Conservation (phyloP, 495 filamentous ascomycete species). For the Stereocaulon alpinum region DNA sequence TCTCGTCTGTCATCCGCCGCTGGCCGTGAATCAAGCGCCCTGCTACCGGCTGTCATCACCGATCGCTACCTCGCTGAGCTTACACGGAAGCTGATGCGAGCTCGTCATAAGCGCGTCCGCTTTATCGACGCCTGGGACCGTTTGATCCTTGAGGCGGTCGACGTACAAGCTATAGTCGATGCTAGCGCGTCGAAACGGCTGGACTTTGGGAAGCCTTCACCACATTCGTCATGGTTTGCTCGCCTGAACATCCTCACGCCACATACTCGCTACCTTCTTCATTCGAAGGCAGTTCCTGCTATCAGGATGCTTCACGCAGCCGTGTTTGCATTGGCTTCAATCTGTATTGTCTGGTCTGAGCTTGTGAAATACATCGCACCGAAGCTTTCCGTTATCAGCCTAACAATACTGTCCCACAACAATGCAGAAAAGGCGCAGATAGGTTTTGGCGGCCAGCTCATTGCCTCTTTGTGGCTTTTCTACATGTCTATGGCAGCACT, state of each 20-base stretch:
- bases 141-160: slow-evolving; percentile 58
- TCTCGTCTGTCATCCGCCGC: slow-evolving; percentile 42
- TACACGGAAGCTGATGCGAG: slow-evolving; percentile 67
- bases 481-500: slow-evolving; percentile 89
- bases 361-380: slow-evolving; percentile 67
- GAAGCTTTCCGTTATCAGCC: slow-evolving; percentile 67
- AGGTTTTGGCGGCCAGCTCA: slow-evolving; percentile 73
- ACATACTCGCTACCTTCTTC: slow-evolving; percentile 68
- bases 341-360: slow-evolving; percentile 85
- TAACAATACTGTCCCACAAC: slow-evolving; percentile 74
- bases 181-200: slow-evolving; percentile 70
- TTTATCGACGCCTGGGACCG: slow-evolving; percentile 81
- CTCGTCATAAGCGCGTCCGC: slow-evolving; percentile 69
- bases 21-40: slow-evolving; percentile 27
- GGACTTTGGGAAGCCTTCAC: slow-evolving; percentile 53
- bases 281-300: slow-evolving; percentile 59
- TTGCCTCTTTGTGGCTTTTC: slow-evolving; percentile 76
- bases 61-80: slow-evolving; percentile 87
- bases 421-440: slow-evolving; percentile 54
- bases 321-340: slow-evolving; percentile 61
- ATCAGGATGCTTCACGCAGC: slow-evolving; percentile 49
- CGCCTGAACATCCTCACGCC: slow-evolving; percentile 61
- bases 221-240: slow-evolving; percentile 42
- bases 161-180: slow-evolving; percentile 74
- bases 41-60: slow-evolving; percentile 71